Percentiles rank a stretch among this genome's conserved stretches.
Conservation (phyloP, 768 basidiomycete genomes). For the Tulasnella sp. region DNA sequence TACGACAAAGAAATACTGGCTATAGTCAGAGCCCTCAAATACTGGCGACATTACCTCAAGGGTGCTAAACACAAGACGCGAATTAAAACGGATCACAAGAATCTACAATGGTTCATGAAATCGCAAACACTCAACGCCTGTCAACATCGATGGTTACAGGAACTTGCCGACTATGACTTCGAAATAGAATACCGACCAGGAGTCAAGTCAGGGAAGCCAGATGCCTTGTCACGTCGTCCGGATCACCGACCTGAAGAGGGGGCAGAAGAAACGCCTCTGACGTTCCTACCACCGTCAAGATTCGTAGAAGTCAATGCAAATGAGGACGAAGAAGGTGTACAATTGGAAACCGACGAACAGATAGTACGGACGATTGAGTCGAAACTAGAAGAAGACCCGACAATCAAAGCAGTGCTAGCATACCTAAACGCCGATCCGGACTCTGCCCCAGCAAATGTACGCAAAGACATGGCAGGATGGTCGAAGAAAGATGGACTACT, state of each 20-base stretch:
- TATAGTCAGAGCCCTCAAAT: conserved; percentile 22
- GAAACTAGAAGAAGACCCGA: no score
- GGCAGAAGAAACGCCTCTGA: not conserved
- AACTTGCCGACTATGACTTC: not conserved
- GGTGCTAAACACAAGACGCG: not conserved
- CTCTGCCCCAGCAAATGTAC: no score
- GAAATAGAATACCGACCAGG: not conserved
- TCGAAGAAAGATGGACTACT: no score
- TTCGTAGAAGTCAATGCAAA: no score
- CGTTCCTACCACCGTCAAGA: no score
- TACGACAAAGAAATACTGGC: conserved; percentile 31
- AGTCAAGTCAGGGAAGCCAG: not conserved
- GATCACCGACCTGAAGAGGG: not conserved
- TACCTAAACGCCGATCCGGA: no score
- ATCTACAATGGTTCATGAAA: not conserved
- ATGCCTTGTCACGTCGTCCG: not conserved
- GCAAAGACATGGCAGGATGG: no score
- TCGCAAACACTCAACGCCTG: not conserved
- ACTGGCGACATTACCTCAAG: conserved; percentile 9
- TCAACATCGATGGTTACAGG: not conserved
- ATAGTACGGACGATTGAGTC: no score
- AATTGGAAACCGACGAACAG: no score
- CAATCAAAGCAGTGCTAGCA: no score
- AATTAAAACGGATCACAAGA: not conserved
- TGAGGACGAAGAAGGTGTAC: no score